These are phyloP conservation scores for Ustilago nuda DNA, from an alignment of 1,284 basidiomycete species.

Conservation along the genomic window DNA sequence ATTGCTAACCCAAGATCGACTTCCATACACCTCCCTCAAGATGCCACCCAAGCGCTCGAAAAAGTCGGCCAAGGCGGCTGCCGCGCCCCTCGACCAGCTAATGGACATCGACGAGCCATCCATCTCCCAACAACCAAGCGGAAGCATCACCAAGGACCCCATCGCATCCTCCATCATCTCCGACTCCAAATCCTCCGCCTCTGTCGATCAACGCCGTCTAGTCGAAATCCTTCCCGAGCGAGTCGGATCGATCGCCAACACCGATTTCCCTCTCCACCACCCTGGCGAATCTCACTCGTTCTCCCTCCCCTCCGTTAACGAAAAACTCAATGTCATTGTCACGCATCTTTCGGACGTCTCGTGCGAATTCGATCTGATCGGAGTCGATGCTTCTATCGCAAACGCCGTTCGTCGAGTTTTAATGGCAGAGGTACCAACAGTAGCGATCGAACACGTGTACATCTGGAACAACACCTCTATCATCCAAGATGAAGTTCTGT, in stretches of 20 bases:
- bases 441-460: conserved; percentile 94
- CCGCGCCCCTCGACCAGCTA: conserved; percentile 18
- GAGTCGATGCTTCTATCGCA: conserved; percentile 94
- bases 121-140: conserved; percentile 25
- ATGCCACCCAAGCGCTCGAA: conserved; percentile 51
- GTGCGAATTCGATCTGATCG: conserved; percentile 94
- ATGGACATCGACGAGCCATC: conserved; percentile 50
- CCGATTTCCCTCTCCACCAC: conserved; percentile 60
- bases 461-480: conserved; percentile 96
- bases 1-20: too few relatives aligned
- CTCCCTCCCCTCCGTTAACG: conserved; percentile 42
- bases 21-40: background rate
- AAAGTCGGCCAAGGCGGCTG: conserved; percentile 18
- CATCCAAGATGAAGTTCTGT: conserved; percentile 92
- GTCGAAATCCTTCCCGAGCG: conserved; percentile 65
- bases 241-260: conserved; percentile 62
- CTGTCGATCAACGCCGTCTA: conserved; percentile 55
- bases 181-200: conserved; percentile 36
- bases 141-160: conserved; percentile 40
- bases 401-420: conserved; percentile 92
- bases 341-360: conserved; percentile 59
- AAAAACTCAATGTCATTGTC: conserved; percentile 51
- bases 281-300: conserved; percentile 55
- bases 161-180: conserved; percentile 36
- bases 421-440: conserved; percentile 85